Percentiles rank a stretch among this genome's conserved stretches.
phyloP scores from a whole-genome alignment of 2,329 filamentous ascomycete genomes.

The Stagonosporopsis cucurbitacearum region DNA sequence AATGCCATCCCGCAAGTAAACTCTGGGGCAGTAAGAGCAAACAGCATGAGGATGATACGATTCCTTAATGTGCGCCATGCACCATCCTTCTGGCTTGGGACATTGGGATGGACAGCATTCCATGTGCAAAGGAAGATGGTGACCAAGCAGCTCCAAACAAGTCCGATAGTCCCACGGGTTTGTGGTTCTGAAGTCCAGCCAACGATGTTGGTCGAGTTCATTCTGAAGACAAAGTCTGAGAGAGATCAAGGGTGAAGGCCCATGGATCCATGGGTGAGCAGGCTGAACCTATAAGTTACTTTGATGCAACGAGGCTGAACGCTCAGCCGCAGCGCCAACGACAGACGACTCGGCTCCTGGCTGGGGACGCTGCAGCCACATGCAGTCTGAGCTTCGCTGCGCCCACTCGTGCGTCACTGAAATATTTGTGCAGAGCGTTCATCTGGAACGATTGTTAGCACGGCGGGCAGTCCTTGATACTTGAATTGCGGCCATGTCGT shows the following conservation, averaged over 20 bases:
- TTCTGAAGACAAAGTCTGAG: not conserved
- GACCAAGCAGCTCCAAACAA: conserved; percentile 42
- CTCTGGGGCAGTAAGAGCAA: not conserved
- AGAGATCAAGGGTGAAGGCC: not conserved
- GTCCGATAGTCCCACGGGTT: conserved; percentile 40
- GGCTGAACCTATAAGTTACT: not conserved
- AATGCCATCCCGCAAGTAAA: not conserved
- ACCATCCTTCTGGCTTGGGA: conserved; percentile 21
- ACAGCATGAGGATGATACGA: not conserved
- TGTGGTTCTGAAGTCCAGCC: conserved; percentile 26
- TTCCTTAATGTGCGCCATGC: not conserved
- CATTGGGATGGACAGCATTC: conserved; percentile 39
- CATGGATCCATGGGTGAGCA: not conserved
- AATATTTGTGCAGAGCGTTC: not conserved
- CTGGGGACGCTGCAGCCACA: conserved; percentile 1
- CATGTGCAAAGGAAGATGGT: conserved; percentile 45
- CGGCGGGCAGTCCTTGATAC: too few species aligned
- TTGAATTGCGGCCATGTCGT: too few species aligned
- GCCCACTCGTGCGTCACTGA: not conserved
- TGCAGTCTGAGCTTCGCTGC: not conserved
- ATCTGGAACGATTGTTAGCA: not conserved
- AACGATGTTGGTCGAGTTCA: conserved; percentile 4
- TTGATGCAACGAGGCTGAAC: not conserved
- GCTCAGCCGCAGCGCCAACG: not conserved
- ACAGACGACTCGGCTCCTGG: not conserved